These are phyloP conservation scores for Colletotrichum theobromicola DNA, from an alignment of 2,329 filamentous ascomycete species.

Conservation along the genomic window DNA sequence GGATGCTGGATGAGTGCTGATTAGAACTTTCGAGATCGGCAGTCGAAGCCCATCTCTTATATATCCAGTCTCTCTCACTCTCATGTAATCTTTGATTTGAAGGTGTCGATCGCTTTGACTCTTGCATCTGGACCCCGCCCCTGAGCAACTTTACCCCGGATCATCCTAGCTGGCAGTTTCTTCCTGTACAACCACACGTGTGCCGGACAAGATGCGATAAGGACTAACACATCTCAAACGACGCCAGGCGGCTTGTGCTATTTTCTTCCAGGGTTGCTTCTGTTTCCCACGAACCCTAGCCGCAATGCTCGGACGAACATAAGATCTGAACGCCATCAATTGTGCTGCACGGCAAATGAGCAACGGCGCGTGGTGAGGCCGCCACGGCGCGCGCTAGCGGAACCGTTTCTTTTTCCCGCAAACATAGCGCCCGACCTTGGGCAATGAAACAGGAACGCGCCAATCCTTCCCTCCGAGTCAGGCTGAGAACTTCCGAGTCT, in stretches of 20 bases:
- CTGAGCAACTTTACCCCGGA: slow-evolving; percentile 14
- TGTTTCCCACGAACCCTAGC: not conserved
- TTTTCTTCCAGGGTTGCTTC: not conserved
- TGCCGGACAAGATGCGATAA: not conserved
- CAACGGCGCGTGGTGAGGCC: slow-evolving; percentile 9
- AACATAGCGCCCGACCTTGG: not conserved
- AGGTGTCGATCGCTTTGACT: slow-evolving; percentile 1
- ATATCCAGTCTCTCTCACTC: not conserved
- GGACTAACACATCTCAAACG: not conserved
- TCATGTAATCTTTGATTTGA: not conserved
- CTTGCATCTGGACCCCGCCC: not conserved
- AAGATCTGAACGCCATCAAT: not conserved
- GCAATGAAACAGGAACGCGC: slow-evolving; percentile 10
- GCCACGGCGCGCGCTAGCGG: slow-evolving; percentile 8
- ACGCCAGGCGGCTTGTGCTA: slow-evolving; percentile 3
- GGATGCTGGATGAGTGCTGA: not conserved
- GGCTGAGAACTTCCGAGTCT: not conserved
- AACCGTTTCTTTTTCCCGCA: slow-evolving; percentile 6
- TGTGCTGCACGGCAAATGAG: not conserved
- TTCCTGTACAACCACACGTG: not conserved
- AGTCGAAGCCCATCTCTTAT: not conserved
- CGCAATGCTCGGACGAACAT: not conserved
- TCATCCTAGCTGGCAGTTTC: not conserved
- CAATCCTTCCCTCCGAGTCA: not conserved
- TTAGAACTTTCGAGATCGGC: not conserved